Evolutionary conservation across 1,139 yeast genomes (phyloP).

Genomic region (Yamadazyma kanchanaburiensis): DNA sequence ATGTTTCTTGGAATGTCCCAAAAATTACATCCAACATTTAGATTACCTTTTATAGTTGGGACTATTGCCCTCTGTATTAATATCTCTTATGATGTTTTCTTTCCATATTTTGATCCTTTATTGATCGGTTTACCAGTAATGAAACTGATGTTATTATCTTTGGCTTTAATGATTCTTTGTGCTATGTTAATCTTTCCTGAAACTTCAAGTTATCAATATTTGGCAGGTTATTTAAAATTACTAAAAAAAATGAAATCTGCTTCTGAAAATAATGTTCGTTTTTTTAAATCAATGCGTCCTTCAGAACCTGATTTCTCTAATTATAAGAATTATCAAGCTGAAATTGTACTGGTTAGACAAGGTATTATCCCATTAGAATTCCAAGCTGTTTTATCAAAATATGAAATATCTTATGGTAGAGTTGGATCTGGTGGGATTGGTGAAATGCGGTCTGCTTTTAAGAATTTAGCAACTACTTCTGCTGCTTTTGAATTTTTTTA

Average conservation of each 20-base stretch:
- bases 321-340: conserved; percentile 18
- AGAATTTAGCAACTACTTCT: conserved; percentile 20
- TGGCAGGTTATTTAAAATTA: conserved; percentile 16
- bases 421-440: conserved; percentile 28
- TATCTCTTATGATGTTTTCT: conserved; percentile 23
- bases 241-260: conserved; percentile 15
- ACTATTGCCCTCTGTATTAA: conserved; percentile 20
- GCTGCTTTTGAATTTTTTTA: conserved; percentile 31
- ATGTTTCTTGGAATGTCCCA: conserved; percentile 23
- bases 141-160: conserved; percentile 24
- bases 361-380: conserved; percentile 20
- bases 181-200: conserved; percentile 26
- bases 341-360: conserved; percentile 18
- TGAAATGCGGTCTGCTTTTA: conserved; percentile 22
- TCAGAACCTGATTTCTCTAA: conserved; percentile 23
- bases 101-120: conserved; percentile 25
- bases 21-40: conserved; percentile 17
- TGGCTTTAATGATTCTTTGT: conserved; percentile 18
- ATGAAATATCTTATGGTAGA: conserved; percentile 28
- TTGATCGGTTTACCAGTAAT: conserved; percentile 18
- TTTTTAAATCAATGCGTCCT: conserved; percentile 27
- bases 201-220: conserved; percentile 24
- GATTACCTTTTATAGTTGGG: conserved; percentile 21
- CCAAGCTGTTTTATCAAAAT: conserved; percentile 17
- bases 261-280: conserved; percentile 19